phyloP scores from a whole-genome alignment of 441 rosid species.

The Syzygium malaccense region DNA sequence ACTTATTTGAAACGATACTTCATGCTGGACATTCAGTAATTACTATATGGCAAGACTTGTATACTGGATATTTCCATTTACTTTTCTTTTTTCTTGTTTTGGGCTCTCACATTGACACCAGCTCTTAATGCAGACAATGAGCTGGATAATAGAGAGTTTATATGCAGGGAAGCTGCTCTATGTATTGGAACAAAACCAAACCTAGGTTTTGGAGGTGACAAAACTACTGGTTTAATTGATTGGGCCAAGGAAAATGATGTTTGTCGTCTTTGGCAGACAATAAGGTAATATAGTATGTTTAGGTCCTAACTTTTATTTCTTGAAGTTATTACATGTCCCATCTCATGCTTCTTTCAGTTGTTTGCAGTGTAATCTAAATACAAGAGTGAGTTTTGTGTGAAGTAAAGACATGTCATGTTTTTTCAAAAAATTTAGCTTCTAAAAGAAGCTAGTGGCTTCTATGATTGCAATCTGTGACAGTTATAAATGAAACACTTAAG shows the following conservation, averaged over 20 bases:
- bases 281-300: neutral
- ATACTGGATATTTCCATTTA: neutral
- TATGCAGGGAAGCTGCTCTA: constrained; percentile 3
- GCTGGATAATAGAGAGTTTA: constrained; percentile 10
- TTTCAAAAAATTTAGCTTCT: neutral
- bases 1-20: neutral
- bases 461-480: neutral
- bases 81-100: neutral
- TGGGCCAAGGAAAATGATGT: neutral
- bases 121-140: constrained; percentile 3
- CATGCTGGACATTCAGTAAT: neutral
- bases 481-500: neutral
- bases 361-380: neutral
- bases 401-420: neutral
- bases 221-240: neutral
- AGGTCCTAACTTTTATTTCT: neutral
- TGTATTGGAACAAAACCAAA: neutral
- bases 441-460: neutral
- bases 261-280: neutral
- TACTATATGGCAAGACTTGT: neutral
- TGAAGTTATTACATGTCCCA: neutral
- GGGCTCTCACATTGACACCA: neutral
- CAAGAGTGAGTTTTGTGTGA: neutral
- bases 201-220: neutral
- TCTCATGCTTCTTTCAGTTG: neutral